Evolutionary conservation across 176 grass and related monocot genomes (phyloP), one percentile per base, ranked within the genome.

Genomic region (Dactylis glomerata): DNA sequence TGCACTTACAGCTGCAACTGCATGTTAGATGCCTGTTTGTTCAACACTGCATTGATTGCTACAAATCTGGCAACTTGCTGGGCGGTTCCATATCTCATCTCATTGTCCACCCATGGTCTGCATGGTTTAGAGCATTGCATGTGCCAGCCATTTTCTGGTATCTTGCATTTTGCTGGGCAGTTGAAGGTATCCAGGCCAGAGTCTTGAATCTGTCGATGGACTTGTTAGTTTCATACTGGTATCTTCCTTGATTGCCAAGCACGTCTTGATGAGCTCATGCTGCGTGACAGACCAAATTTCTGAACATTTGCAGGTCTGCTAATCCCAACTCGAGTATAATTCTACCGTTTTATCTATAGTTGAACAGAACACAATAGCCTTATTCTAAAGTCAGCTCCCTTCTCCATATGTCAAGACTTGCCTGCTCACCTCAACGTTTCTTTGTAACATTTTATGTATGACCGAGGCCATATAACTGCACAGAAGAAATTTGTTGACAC

Each of bases 1-100:
- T 79, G 51, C 41, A 71, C 61, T 69, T 86, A 28, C n/a, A 73
- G 77, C 2, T 83, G 50, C 62, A 87, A 23, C 59, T 75, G 77
- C 77, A 81, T 63, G 44, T 30, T 55, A 55, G 75, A 44, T 74
- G 54, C 63, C 41, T 37, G 33, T 38, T 64, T 75, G 45, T 45
- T 80, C 20, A 80, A 38, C 54, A 63, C 51, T 67, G 72, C 26
- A 26, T 81, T 85, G 6, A 89, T 82, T 83, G 49, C 27, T 72
- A 22, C 22, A 61, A 55, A 51, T 61, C 31, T 38, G 37, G 38
- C 5, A 44, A 28, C 17, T 79, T 73, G 19, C 17, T 46, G 2
- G 15, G 54, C 22, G 68, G 46, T 68, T 73, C 55, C 46, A 75
- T 67, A 75, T 10, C 56, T 81, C 58, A 75, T 10, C 56, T 81